Evolutionary conservation across 495 filamentous ascomycete species (phyloP), one percentile per base, ranked within the genome.

Genomic region (Hypoxylon lenormandii): DNA sequence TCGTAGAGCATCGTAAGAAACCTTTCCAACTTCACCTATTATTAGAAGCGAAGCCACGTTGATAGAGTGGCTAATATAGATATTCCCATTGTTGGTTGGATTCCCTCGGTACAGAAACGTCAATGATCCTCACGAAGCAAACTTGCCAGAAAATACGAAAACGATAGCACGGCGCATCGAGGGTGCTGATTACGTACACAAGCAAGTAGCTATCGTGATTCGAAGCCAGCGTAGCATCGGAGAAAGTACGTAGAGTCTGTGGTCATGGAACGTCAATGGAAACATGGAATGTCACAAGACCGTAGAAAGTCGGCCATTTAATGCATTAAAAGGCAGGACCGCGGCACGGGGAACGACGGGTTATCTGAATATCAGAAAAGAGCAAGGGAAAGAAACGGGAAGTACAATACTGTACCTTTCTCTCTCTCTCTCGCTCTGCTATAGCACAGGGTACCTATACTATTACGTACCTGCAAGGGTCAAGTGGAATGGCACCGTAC

Each of bases 201-300:
- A 59, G 38, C 49, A 48, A 49, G 40, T 13, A 37, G 21, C 30
- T 50, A 56, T 59, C 55, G 49, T 59, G 15, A 19, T 28, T 19
- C 43, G 43, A 56, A 40, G 56, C 42, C 30, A 28, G 49, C 64
- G 56, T 54, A 48, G 60, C 42, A 64, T 55, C 22, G n/a, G n/a
- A 15, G 21, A 60, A 23, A 48, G 47, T 36, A 33, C 30, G 30
- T 33, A 58, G 53, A 56, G n/a, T 22, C 36, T 59, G 23, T 54
- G 46, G 62, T 63, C 26, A 66, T 71, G 68, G 68, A 71, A 71
- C 68, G 52, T 53, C 15, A 66, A 63, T 71, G 58, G 68, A 71
- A 71, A 71, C 68, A 54, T 59, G 5, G 58, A 62, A 71, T 66
- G 68, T 71, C 68, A 71, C 68, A 71, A 71, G 68, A 71, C 68